Conservation (phyloP, 352 stramenopile genomes). For the Globisporangium barbulae region DNA sequence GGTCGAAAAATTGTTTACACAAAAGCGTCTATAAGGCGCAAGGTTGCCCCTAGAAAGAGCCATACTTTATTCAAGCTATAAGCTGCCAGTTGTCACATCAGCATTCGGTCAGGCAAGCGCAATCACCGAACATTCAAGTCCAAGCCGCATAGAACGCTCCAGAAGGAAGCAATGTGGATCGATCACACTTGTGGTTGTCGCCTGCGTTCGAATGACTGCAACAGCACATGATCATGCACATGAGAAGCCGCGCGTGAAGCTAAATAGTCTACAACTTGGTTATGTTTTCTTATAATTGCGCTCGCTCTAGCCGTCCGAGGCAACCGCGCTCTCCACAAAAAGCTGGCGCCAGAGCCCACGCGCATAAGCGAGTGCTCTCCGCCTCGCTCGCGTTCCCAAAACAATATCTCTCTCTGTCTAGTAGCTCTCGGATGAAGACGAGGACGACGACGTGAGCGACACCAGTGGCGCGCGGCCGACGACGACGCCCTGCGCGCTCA, state of each 20-base stretch:
- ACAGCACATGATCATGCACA: not conserved
- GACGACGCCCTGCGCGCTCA: conserved; percentile 22
- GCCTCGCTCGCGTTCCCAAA: not conserved
- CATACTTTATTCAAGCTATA: not conserved
- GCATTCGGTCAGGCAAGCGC: not conserved
- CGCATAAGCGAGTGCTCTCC: not conserved
- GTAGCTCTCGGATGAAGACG: conserved; percentile 27
- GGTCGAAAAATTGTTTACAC: conserved; percentile 9
- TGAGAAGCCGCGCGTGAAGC: conserved; percentile 20
- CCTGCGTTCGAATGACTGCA: not conserved
- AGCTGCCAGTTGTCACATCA: not conserved
- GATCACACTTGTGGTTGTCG: not conserved
- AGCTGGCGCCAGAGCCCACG: not conserved
- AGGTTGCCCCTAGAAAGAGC: not conserved
- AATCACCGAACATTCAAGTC: not conserved
- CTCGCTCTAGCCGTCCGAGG: not conserved
- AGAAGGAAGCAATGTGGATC: not conserved
- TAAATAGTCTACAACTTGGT: conserved; percentile 53
- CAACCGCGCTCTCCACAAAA: not conserved
- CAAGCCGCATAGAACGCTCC: not conserved
- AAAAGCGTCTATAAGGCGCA: not conserved
- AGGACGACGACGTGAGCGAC: conserved; percentile 33
- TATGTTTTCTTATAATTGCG: conserved; percentile 14
- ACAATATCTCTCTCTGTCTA: conserved; percentile 17
- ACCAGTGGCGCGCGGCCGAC: not conserved